Evolutionary conservation across 139 green algal species (phyloP).

Genomic region (Tetratostichococcus sp.): DNA sequence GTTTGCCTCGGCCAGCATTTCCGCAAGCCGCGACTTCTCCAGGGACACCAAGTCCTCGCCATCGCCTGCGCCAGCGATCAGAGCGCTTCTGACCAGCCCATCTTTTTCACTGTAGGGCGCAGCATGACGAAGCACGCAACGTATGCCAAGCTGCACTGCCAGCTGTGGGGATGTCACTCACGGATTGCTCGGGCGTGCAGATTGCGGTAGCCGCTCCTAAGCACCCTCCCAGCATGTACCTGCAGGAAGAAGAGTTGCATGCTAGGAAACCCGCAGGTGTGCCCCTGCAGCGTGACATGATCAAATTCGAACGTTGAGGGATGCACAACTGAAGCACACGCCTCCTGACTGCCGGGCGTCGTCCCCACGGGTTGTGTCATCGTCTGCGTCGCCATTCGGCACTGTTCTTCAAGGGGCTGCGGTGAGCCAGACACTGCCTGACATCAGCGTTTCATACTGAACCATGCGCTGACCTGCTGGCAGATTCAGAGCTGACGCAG

Average conservation of each 20-base stretch:
- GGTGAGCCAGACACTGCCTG: no score
- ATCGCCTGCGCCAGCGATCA: background rate
- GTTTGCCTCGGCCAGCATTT: slow-evolving; percentile 7
- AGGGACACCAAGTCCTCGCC: slow-evolving; percentile 10
- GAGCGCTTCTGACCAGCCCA: no score
- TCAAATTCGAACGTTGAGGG: no score
- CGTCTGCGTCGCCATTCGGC: background rate
- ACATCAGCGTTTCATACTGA: no score
- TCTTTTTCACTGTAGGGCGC: background rate
- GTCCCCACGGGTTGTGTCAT: no score
- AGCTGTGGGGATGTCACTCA: no score
- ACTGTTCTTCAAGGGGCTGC: background rate
- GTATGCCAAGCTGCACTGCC: background rate
- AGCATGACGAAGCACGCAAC: background rate
- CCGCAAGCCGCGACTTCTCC: slow-evolving; percentile 11
- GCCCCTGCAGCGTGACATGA: no score
- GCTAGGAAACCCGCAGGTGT: no score
- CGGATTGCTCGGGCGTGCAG: background rate
- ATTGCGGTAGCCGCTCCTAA: background rate
- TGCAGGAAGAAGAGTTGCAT: background rate
- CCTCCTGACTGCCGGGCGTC: background rate
- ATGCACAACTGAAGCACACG: no score
- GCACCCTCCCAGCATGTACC: background rate
- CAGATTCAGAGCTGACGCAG: no score
- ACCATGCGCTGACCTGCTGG: no score